Conservation (phyloP, 129 eudicot species). For the Erigeron canadensis region DNA sequence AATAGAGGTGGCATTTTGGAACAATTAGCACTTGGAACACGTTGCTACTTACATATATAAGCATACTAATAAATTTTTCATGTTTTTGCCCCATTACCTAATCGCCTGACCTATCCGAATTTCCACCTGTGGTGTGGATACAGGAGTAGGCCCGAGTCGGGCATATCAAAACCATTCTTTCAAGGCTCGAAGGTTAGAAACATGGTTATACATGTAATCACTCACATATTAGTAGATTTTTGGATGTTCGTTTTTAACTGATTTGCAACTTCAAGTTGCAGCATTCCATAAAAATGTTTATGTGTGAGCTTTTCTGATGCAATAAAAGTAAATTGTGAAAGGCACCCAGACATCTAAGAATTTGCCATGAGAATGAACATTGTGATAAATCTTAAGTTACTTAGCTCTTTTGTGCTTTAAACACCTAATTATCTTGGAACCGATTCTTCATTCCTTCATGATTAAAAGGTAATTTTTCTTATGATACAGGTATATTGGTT, state of each 20-base stretch:
- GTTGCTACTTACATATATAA: too few species aligned
- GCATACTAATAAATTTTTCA: background rate
- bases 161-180: background rate
- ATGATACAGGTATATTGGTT: slow-evolving; percentile 80
- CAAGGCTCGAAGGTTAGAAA: too few species aligned
- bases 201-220: too few species aligned
- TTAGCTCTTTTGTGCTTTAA: background rate
- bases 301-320: too few species aligned
- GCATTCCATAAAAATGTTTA: too few species aligned
- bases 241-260: too few species aligned
- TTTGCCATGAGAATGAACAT: background rate
- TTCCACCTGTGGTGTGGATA: too few species aligned
- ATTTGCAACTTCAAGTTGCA: too few species aligned
- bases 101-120: background rate
- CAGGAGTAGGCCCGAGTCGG: too few species aligned
- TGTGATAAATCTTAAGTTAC: background rate
- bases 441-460: background rate
- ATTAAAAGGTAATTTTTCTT: slow-evolving; percentile 42
- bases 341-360: too few species aligned
- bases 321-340: too few species aligned
- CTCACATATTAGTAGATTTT: too few species aligned
- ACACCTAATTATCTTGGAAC: background rate
- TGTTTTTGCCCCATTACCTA: background rate
- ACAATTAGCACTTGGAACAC: background rate
- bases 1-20: background rate